These are phyloP conservation scores for Pulveroboletus ravenelii DNA, from an alignment of 768 basidiomycete genomes.

Conservation along the genomic window DNA sequence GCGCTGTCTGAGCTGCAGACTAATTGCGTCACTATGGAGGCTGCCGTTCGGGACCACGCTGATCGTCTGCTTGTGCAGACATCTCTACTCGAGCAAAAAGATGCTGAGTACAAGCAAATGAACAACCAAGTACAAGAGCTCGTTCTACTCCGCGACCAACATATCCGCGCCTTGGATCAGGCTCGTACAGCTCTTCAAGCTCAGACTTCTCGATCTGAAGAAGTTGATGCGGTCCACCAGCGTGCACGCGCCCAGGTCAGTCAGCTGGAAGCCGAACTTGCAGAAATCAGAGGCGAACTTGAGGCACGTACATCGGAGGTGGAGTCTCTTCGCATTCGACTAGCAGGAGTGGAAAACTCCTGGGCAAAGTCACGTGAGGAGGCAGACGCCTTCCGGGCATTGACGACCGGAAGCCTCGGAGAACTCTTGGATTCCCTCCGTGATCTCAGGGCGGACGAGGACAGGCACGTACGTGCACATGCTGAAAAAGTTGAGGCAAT, in stretches of 20 bases:
- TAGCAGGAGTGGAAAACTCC: constrained; percentile 81
- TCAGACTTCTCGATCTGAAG: constrained; percentile 70
- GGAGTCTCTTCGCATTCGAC: constrained; percentile 58
- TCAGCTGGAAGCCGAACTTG: constrained; percentile 70
- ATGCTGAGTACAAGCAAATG: constrained; percentile 67
- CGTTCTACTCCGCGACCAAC: constrained; percentile 67
- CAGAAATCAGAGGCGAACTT: constrained; percentile 76
- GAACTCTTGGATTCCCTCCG: constrained; percentile 85
- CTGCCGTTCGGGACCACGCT: constrained; percentile 67
- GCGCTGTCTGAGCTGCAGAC: constrained; percentile 70
- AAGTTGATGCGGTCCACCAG: constrained; percentile 71
- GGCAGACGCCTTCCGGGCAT: constrained; percentile 81
- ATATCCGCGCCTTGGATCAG: constrained; percentile 84
- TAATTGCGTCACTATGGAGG: constrained; percentile 54
- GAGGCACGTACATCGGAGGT: constrained; percentile 71
- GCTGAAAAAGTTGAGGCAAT: constrained; percentile 78
- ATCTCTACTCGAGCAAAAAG: constrained; percentile 69
- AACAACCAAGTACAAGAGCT: constrained; percentile 72
- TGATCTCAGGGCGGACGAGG: constrained; percentile 80
- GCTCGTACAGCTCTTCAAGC: constrained; percentile 72
- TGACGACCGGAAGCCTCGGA: constrained; percentile 83
- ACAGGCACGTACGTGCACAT: constrained; percentile 67
- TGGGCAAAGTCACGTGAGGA: constrained; percentile 93
- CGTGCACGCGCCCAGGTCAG: constrained; percentile 65
- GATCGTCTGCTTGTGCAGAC: constrained; percentile 71